These are phyloP conservation scores for Tolypocladium guangdongense DNA, from an alignment of 2,329 filamentous ascomycete species.

Conservation along the genomic window DNA sequence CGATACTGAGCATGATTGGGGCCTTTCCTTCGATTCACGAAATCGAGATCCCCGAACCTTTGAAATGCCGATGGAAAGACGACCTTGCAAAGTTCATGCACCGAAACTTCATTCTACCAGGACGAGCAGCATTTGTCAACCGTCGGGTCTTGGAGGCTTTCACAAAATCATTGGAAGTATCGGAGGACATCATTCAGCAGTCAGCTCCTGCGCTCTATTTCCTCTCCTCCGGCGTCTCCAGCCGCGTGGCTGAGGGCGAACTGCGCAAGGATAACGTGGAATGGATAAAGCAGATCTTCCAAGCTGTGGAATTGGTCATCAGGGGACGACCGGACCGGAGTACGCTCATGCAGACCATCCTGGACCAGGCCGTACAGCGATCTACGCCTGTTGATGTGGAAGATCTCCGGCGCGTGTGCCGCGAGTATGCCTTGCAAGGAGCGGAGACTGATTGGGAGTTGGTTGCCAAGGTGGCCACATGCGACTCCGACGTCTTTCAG, in stretches of 20 bases:
- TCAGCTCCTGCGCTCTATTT: slow-evolving; percentile 35
- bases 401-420: slow-evolving; percentile 31
- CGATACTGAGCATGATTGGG: slow-evolving; percentile 30
- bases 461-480: slow-evolving; percentile 27
- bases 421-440: slow-evolving; percentile 26
- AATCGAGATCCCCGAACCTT: slow-evolving; percentile 6
- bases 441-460: slow-evolving; percentile 30
- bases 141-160: slow-evolving; percentile 30
- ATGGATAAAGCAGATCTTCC: slow-evolving; percentile 26
- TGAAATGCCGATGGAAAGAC: slow-evolving; percentile 28
- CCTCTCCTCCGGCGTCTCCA: slow-evolving; percentile 21
- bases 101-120: slow-evolving; percentile 39
- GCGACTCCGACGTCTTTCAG: slow-evolving; percentile 38
- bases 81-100: slow-evolving; percentile 39
- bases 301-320: slow-evolving; percentile 17
- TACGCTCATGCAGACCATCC: slow-evolving; percentile 17
- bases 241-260: slow-evolving; percentile 13
- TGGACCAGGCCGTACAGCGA: slow-evolving; percentile 16
- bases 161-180: slow-evolving; percentile 27
- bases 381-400: slow-evolving; percentile 25
- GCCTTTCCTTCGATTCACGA: slow-evolving; percentile 12
- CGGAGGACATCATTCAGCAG: slow-evolving; percentile 20
- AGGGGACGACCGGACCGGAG: slow-evolving; percentile 12
- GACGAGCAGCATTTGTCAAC: slow-evolving; percentile 34
- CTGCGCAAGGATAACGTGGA: slow-evolving; percentile 24